These are phyloP conservation scores for Davidsoniella eucalypti DNA, from an alignment of 2,329 filamentous ascomycete genomes.

Conservation along the genomic window DNA sequence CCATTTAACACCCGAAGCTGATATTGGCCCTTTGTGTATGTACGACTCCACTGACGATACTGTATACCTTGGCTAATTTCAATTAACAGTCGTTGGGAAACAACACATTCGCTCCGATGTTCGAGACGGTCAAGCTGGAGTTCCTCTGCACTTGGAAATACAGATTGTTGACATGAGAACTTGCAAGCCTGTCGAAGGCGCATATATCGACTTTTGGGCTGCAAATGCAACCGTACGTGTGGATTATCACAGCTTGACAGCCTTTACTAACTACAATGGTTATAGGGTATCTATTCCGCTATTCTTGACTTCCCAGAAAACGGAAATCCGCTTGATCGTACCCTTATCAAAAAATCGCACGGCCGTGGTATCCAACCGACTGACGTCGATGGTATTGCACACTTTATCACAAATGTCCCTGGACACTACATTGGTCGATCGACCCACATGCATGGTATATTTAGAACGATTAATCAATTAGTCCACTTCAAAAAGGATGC, in stretches of 20 bases:
- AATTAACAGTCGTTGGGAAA: conserved; percentile 13
- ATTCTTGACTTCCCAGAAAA: conserved; percentile 19
- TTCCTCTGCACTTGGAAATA: conserved; percentile 15
- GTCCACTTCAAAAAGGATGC: background rate
- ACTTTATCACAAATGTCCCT: conserved; percentile 28
- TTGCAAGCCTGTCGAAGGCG: conserved; percentile 14
- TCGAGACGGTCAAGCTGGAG: conserved; percentile 14
- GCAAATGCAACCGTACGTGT: conserved; percentile 21
- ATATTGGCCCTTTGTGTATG: conserved; percentile 31
- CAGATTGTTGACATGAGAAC: conserved; percentile 17
- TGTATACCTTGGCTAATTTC: background rate
- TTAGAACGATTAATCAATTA: conserved; percentile 8
- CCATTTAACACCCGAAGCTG: conserved; percentile 32
- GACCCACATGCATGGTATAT: conserved; percentile 29
- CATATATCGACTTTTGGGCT: conserved; percentile 16
- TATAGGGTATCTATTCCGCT: conserved; percentile 23
- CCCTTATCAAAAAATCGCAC: conserved; percentile 21
- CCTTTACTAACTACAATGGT: background rate
- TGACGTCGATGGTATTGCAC: conserved; percentile 25
- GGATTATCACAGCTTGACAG: background rate
- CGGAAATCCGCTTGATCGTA: conserved; percentile 26
- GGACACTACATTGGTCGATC: conserved; percentile 29
- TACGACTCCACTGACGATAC: background rate
- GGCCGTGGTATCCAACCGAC: conserved; percentile 25
- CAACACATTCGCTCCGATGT: conserved; percentile 14